These are phyloP conservation scores for Pseudogymnoascus verrucosus DNA, from an alignment of 2,329 filamentous ascomycete species.

Conservation along the genomic window DNA sequence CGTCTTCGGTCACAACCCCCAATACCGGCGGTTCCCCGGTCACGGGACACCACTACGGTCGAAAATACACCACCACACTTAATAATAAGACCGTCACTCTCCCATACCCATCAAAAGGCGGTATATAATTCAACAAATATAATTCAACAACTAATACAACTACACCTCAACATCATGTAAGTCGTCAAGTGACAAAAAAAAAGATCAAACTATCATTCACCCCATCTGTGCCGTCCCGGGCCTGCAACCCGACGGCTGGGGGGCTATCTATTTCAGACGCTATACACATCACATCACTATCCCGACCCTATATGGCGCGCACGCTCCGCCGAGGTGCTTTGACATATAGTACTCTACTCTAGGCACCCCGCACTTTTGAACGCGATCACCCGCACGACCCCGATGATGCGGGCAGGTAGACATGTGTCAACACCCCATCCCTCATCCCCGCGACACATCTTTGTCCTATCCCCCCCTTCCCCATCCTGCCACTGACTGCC, in stretches of 20 bases:
- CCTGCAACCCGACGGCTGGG: background rate
- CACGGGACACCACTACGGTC: background rate
- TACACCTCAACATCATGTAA: background rate
- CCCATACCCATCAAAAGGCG: background rate
- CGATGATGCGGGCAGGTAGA: background rate
- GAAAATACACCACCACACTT: too few species aligned
- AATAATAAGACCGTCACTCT: too few species aligned
- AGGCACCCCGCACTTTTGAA: background rate
- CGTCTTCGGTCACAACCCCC: background rate
- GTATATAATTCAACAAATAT: too few species aligned
- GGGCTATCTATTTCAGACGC: background rate
- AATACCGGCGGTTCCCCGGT: background rate
- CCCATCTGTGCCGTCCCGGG: background rate
- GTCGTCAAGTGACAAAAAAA: background rate
- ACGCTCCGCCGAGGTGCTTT: background rate
- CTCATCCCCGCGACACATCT: too few species aligned
- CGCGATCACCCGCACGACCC: background rate
- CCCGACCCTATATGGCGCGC: background rate
- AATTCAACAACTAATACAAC: background rate
- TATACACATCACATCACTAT: background rate
- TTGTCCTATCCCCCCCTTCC: background rate
- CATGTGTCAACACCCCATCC: background rate
- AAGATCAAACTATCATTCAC: background rate
- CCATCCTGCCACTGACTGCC: too few species aligned
- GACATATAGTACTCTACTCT: background rate